Evolutionary conservation across 768 basidiomycete species (phyloP).

Genomic region (Boletus sp.): DNA sequence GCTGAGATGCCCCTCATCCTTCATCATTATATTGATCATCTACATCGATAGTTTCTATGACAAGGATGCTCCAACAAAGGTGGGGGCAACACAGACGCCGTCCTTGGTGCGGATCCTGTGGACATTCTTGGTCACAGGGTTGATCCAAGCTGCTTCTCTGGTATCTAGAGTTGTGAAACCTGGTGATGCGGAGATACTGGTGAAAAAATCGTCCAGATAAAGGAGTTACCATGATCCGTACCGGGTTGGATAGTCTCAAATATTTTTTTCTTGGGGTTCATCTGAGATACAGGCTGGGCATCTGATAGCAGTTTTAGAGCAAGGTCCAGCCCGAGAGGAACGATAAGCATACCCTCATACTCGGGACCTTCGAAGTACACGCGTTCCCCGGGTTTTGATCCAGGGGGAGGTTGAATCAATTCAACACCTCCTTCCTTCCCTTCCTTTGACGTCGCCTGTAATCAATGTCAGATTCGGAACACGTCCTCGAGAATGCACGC

Average conservation of each 20-base stretch:
- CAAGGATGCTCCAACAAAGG: conserved; percentile 84
- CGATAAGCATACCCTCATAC: conserved; percentile 61
- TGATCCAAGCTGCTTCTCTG: conserved; percentile 82
- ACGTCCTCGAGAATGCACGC: conserved; percentile 22
- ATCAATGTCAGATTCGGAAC: not conserved
- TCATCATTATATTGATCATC: not conserved
- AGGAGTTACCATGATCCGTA: conserved; percentile 23
- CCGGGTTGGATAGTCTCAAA: conserved; percentile 96
- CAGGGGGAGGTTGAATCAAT: conserved; percentile 82
- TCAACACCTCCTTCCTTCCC: conserved; percentile 90
- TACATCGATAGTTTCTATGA: conserved; percentile 50
- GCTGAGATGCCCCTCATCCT: not conserved
- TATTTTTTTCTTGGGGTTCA: conserved; percentile 99
- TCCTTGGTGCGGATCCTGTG: conserved; percentile 85
- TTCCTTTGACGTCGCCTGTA: conserved; percentile 83
- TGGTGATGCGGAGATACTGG: conserved; percentile 19
- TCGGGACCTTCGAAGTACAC: conserved; percentile 93
- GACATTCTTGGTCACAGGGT: conserved; percentile 70
- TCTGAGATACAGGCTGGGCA: conserved; percentile 67
- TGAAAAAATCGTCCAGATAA: conserved; percentile 2
- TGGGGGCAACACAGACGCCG: conserved; percentile 78
- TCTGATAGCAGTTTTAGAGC: conserved; percentile 34
- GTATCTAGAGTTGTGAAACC: conserved; percentile 88
- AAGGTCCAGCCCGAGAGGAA: not conserved
- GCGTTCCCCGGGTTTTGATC: conserved; percentile 85